Evolutionary conservation across 352 stramenopile species (phyloP).

Genomic region (Globisporangium carolinianum): DNA sequence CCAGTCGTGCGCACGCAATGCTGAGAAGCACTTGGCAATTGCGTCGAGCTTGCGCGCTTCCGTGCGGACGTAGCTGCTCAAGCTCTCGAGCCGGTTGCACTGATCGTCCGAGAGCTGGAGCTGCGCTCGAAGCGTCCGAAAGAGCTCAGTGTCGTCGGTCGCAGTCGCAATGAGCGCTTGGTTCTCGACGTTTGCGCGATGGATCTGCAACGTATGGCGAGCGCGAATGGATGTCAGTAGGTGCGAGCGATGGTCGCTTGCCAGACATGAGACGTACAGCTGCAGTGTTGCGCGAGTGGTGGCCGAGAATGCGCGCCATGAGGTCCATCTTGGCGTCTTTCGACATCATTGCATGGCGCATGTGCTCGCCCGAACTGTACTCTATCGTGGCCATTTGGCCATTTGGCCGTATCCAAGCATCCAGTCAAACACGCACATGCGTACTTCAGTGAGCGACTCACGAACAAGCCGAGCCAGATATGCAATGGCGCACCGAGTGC

Average conservation of each 20-base stretch:
- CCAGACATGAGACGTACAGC: conserved; percentile 26
- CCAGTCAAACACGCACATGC: too few species aligned
- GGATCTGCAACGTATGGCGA: conserved; percentile 30
- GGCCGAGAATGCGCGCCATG: conserved; percentile 65
- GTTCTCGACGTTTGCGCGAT: conserved; percentile 76
- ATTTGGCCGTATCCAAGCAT: not conserved
- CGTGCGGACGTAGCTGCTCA: conserved; percentile 41
- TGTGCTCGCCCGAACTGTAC: conserved; percentile 69
- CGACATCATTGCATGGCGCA: conserved; percentile 75
- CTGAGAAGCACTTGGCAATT: conserved; percentile 84
- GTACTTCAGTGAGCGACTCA: too few species aligned
- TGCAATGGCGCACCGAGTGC: conserved; percentile 44
- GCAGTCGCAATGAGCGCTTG: conserved; percentile 64
- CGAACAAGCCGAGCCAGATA: not conserved
- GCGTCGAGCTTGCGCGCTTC: conserved; percentile 72
- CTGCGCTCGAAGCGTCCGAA: conserved; percentile 38
- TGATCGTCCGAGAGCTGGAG: conserved; percentile 68
- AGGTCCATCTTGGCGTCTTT: conserved; percentile 83
- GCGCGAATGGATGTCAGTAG: not conserved
- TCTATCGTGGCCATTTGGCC: conserved; percentile 21
- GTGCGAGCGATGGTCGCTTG: not conserved
- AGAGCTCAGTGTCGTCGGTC: conserved; percentile 56
- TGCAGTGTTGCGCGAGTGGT: conserved; percentile 69
- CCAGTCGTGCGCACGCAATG: conserved; percentile 77
- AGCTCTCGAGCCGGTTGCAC: conserved; percentile 42